Conservation (phyloP, 2,329 filamentous ascomycete genomes). For the Fusarium udum region DNA sequence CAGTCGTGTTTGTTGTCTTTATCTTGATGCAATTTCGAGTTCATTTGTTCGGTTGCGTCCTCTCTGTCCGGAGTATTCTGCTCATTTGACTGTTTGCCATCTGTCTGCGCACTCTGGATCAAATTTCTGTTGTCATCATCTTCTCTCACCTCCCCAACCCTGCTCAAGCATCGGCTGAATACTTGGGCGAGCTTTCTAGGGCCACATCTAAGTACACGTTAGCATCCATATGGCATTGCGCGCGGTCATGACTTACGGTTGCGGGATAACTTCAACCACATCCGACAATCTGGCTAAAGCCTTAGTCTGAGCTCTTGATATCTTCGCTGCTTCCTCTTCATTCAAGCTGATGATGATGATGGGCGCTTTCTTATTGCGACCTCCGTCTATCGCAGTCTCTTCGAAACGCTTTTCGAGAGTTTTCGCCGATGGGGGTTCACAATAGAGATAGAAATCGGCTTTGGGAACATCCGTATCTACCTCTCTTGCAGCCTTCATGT, state of each 20-base stretch:
- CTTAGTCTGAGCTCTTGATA: slow-evolving; percentile 37
- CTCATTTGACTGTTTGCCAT: not conserved
- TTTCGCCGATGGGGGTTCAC: slow-evolving; percentile 38
- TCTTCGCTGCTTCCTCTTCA: slow-evolving; percentile 43
- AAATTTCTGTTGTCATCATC: not conserved
- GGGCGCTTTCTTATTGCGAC: slow-evolving; percentile 22
- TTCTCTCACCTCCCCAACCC: not conserved
- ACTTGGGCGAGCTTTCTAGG: slow-evolving; percentile 46
- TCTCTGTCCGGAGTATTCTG: not conserved
- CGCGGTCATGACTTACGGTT: slow-evolving; percentile 38
- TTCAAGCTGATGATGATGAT: slow-evolving; percentile 45
- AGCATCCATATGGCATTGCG: not conserved
- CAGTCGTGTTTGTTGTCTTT: not conserved
- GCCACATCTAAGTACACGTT: slow-evolving; percentile 32
- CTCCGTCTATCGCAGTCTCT: not conserved
- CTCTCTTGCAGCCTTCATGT: slow-evolving; percentile 43
- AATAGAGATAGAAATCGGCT: slow-evolving; percentile 43
- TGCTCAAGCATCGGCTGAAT: slow-evolving; percentile 38
- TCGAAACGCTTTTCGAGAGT: slow-evolving; percentile 26
- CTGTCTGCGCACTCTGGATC: not conserved
- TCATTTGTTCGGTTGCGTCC: not conserved
- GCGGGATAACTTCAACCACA: slow-evolving; percentile 46
- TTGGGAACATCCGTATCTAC: not conserved
- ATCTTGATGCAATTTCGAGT: not conserved
- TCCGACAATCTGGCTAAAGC: slow-evolving; percentile 36